Conservation (phyloP, 768 basidiomycete species). For the Termitomyces bulborhizus region DNA sequence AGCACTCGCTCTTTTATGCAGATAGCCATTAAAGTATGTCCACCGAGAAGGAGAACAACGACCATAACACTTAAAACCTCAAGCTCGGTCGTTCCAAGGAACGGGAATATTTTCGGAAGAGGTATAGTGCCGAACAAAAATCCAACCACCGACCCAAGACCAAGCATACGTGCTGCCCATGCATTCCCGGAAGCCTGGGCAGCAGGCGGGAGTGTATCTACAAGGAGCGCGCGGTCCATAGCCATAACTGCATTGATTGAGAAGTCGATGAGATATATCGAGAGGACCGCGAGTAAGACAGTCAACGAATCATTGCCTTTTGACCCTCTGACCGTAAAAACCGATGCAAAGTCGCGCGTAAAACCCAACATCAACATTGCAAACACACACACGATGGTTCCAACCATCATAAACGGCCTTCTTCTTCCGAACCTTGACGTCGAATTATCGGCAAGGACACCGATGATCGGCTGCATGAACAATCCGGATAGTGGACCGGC, state of each 20-base stretch:
- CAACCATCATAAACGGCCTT: slow-evolving; percentile 78
- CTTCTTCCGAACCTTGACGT: slow-evolving; percentile 80
- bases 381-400: slow-evolving; percentile 55
- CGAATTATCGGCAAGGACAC: slow-evolving; percentile 81
- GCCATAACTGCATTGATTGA: slow-evolving; percentile 71
- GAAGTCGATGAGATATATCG: slow-evolving; percentile 52
- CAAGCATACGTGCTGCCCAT: slow-evolving; percentile 93
- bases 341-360: slow-evolving; percentile 59
- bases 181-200: slow-evolving; percentile 85
- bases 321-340: slow-evolving; percentile 29
- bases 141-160: slow-evolving; percentile 77
- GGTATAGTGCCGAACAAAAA: slow-evolving; percentile 86
- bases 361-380: slow-evolving; percentile 84
- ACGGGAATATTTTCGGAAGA: slow-evolving; percentile 62
- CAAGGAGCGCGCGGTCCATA: slow-evolving; percentile 83
- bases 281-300: slow-evolving; percentile 65
- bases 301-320: slow-evolving; percentile 59
- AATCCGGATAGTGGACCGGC: slow-evolving; percentile 90
- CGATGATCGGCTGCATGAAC: slow-evolving; percentile 87
- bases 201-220: slow-evolving; percentile 72
- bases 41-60: slow-evolving; percentile 53
- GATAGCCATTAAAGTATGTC: slow-evolving; percentile 57
- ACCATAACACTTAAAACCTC: slow-evolving; percentile 78
- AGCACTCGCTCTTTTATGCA: slow-evolving; percentile 74
- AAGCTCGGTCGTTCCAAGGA: slow-evolving; percentile 74